phyloP scores from a whole-genome alignment of 768 basidiomycete genomes.

The Hebeloma cylindrosporum region DNA sequence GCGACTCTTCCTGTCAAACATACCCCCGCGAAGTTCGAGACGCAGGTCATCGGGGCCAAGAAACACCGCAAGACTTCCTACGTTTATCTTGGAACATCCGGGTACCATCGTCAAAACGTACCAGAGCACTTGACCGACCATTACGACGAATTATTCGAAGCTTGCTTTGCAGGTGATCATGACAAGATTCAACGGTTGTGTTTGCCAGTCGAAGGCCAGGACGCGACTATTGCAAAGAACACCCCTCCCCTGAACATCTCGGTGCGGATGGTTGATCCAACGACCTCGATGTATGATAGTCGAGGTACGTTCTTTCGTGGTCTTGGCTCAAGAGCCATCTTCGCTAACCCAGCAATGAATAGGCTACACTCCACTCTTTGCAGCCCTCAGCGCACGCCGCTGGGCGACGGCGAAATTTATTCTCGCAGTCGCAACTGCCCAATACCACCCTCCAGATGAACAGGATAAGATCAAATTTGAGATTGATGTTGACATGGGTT shows the following conservation, averaged over 20 bases:
- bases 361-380: slow-evolving; percentile 51
- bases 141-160: slow-evolving; percentile 60
- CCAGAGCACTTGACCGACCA: slow-evolving; percentile 32
- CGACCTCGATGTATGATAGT: slow-evolving; percentile 13
- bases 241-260: slow-evolving; percentile 44
- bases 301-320: slow-evolving; percentile 21
- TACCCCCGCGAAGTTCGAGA: not conserved
- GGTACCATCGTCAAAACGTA: slow-evolving; percentile 29
- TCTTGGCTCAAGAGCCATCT: not conserved
- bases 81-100: not conserved
- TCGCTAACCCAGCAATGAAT: not conserved
- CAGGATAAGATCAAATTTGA: slow-evolving; percentile 35
- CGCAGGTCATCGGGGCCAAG: not conserved
- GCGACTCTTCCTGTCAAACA: not conserved
- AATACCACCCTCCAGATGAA: slow-evolving; percentile 44
- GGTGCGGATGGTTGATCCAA: slow-evolving; percentile 28
- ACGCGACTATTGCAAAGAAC: slow-evolving; percentile 14
- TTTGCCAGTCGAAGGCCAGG: slow-evolving; percentile 39
- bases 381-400: slow-evolving; percentile 46
- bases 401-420: slow-evolving; percentile 63
- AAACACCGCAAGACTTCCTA: not conserved
- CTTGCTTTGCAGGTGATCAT: slow-evolving; percentile 53
- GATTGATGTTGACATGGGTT: slow-evolving; percentile 36
- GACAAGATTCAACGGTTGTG: slow-evolving; percentile 52
- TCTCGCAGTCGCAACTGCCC: slow-evolving; percentile 55